Base-by-base conservation (phyloP, 805 yeast genomes). In the Debaryomyces hansenii region DNA sequence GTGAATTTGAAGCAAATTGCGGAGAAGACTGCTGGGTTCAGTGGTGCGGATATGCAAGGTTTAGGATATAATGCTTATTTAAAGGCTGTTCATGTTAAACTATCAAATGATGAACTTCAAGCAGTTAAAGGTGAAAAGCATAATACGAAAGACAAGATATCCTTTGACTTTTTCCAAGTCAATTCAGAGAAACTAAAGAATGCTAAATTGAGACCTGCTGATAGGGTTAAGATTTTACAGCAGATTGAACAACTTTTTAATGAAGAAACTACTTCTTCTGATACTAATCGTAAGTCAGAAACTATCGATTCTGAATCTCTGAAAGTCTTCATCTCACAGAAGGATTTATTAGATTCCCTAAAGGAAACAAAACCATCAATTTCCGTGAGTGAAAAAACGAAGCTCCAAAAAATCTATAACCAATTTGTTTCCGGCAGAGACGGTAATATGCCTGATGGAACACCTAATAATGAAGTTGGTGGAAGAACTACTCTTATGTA, bases 41-140 rank as follows among this genome's bases (percentile, higher is more conserved):
- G 97, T 11, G 97, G 97, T 12, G 99, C 99, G 0, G 99, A 92
- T 67, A 70, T 92, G 61, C 98, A 91, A 66, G 97, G 97, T 0
- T 65, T 92, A 41, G 84, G 90, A 35, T 92, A 90, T 64, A 94
- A 90, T 65, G 96, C 97, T 0, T 90, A 91, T 63, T 73, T 92
- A 60, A 85, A 84, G 54, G 95, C 96, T 11, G 90, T 87, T 5
- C 94, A 87, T 59, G 77, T 80, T 31, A 83, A 78, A 52, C 77
- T 90, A 53, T 80, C 78, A 10, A 59, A 67, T 4, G 74, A 77
- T 38, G 75, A 78, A 45, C 59, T 54, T 31, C 48, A 39, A 3
- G 54, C 57, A 15, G 34, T 44, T n/a, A 35, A 56, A 41, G 40
- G 51, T 52, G 18, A 49, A 50, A 41, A 58, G 46, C 42, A 49